Conservation (phyloP, 495 filamentous ascomycete species). For the Trichocladium uniseriatum region DNA sequence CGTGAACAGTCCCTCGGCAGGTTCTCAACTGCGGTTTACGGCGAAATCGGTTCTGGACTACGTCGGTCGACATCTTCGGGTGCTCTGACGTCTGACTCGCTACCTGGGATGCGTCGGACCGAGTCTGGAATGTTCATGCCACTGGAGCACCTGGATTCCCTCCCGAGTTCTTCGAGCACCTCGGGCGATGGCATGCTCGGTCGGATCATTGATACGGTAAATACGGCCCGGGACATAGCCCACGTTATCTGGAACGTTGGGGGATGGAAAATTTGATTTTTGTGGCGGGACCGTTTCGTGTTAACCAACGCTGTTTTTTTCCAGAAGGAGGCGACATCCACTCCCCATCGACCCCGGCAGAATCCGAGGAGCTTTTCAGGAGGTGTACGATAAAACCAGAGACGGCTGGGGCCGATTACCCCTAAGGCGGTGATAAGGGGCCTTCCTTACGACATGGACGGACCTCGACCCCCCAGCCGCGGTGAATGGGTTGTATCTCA, state of each 20-base stretch:
- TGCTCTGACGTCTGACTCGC: constrained; percentile 33
- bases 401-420: constrained; percentile 1
- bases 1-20: constrained; percentile 34
- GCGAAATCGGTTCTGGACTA: constrained; percentile 16
- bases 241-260: constrained; percentile 98
- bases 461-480: background rate
- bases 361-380: constrained; percentile 18
- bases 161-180: constrained; percentile 45
- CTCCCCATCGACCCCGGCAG: constrained; percentile 23
- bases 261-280: constrained; percentile 58
- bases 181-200: constrained; percentile 56
- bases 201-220: constrained; percentile 84
- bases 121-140: constrained; percentile 82
- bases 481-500: constrained; percentile 6
- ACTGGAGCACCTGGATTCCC: constrained; percentile 51
- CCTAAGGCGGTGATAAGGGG: background rate
- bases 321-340: constrained; percentile 26
- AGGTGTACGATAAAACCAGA: constrained; percentile 30
- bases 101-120: constrained; percentile 56
- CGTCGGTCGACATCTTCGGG: constrained; percentile 29
- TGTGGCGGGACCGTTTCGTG: constrained; percentile 21
- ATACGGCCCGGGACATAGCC: constrained; percentile 91
- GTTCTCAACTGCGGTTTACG: background rate
- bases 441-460: background rate
- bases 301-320: constrained; percentile 30